Evolutionary conservation across 108 stramenopile genomes (phyloP).

Genomic region (Cylindrotheca closterium): DNA sequence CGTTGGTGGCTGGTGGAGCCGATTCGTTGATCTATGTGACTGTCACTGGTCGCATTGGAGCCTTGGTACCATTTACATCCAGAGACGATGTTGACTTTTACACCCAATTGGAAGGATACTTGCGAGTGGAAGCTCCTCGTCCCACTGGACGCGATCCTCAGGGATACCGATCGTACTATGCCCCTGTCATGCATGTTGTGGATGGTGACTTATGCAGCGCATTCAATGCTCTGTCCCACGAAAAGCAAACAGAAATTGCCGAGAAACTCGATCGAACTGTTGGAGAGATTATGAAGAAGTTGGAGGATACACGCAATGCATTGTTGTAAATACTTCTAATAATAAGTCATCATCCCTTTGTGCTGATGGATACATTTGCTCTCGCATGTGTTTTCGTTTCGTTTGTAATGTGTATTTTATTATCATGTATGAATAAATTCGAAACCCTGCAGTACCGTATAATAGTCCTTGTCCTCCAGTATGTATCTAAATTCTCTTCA

Average conservation of each 20-base stretch:
- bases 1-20: conserved; percentile 86
- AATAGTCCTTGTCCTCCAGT: background rate
- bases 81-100: conserved; percentile 96
- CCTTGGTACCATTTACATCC: conserved; percentile 88
- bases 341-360: background rate
- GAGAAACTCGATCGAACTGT: conserved; percentile 88
- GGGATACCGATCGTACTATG: conserved; percentile 92
- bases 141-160: conserved; percentile 93
- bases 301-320: conserved; percentile 86
- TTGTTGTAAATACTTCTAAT: conserved; percentile 53
- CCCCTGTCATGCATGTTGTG: conserved; percentile 89
- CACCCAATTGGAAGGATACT: conserved; percentile 86
- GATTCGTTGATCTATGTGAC: conserved; percentile 93
- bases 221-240: conserved; percentile 67
- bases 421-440: too few species aligned
- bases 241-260: conserved; percentile 85
- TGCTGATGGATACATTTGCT: background rate
- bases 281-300: conserved; percentile 93
- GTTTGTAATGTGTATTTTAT: too few species aligned
- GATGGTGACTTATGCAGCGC: conserved; percentile 97
- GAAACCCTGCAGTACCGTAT: too few species aligned
- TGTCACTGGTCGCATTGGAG: conserved; percentile 91
- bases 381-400: background rate
- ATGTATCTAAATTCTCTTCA: background rate
- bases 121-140: conserved; percentile 78